Base-by-base conservation (phyloP, 1,284 basidiomycete genomes). In the Sanghuangporus weigelae region DNA sequence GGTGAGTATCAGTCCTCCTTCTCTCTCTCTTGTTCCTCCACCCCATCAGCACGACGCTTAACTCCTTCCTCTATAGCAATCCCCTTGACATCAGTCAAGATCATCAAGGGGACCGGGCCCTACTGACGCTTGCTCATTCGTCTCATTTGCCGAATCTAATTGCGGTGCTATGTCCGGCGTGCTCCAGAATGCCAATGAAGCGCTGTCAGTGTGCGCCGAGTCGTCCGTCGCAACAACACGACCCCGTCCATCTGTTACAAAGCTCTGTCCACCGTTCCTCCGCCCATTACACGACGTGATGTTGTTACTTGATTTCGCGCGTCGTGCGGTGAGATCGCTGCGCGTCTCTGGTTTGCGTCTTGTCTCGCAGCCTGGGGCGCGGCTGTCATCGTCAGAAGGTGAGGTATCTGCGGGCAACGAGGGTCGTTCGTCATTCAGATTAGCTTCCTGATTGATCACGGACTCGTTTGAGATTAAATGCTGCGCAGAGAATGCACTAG, bases 221-320 rank as follows among this genome's bases (percentile, higher is more conserved):
- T 64, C 63, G 55, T 64, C 65, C 16, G 65, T 66, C 4, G 61
- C 61, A 23, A 66, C 62, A 12, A 66, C 65, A 14, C 65, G 65
- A 19, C 65, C 65, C 38, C 65, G 57, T 16, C 65, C 65, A 55
- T 66, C 65, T 10, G 65, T 66, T 39, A 66, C 61, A 26, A 66
- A 66, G 44, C 53, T 63, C 50, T 63, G 65, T 35, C 57, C 51
- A 2, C 51, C 56, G 36, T 35, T 59, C 39, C 59, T 40, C 48
- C 60, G 36, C 10, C 60, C 48, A 16, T n/a, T n/a, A 12, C 51
- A 61, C 48, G 51, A 19, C 31, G 51, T 35, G 19, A n/a, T 26
- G 50, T 51, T 42, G 21, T 12, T 61, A 39, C n/a, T 42, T 36
- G 60, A 54, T 26, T 61, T 61, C 7, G 40, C 31, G 23, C 60